phyloP scores from a whole-genome alignment of 2,329 filamentous ascomycete species.

The Fusarium paranaense region DNA sequence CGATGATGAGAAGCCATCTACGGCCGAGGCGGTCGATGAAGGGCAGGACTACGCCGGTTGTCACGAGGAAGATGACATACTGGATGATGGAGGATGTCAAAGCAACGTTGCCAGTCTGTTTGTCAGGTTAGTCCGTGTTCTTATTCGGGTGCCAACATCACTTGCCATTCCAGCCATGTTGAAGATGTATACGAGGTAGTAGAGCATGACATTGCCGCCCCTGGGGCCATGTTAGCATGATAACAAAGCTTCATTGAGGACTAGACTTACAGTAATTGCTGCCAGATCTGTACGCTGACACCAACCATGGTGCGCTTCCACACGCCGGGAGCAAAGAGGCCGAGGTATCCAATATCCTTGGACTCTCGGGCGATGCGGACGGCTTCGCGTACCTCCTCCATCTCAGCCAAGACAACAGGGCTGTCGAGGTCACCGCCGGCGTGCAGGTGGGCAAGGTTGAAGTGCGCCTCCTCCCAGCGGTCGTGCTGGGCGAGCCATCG shows the following conservation, averaged over 20 bases:
- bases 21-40: slow-evolving; percentile 63
- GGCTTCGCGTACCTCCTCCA: slow-evolving; percentile 62
- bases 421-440: slow-evolving; percentile 65
- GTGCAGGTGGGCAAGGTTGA: slow-evolving; percentile 67
- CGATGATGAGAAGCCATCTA: slow-evolving; percentile 58
- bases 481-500: slow-evolving; percentile 73
- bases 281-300: slow-evolving; percentile 64
- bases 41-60: slow-evolving; percentile 61
- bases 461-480: slow-evolving; percentile 66
- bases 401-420: slow-evolving; percentile 68
- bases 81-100: slow-evolving; percentile 65
- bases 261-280: slow-evolving; percentile 57
- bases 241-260: accelerated
- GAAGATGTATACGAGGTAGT: slow-evolving; percentile 73
- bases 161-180: slow-evolving; percentile 65
- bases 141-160: neutral
- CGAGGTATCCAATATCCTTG: slow-evolving; percentile 53
- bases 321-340: slow-evolving; percentile 59
- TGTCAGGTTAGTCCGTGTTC: neutral
- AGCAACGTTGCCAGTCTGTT: slow-evolving; percentile 46
- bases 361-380: slow-evolving; percentile 53
- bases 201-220: slow-evolving; percentile 66
- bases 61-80: slow-evolving; percentile 67
- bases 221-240: slow-evolving; percentile 18
- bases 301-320: slow-evolving; percentile 65